Evolutionary conservation across 2,329 filamentous ascomycete genomes (phyloP).

Genomic region (Endoconidiophora polonica): DNA sequence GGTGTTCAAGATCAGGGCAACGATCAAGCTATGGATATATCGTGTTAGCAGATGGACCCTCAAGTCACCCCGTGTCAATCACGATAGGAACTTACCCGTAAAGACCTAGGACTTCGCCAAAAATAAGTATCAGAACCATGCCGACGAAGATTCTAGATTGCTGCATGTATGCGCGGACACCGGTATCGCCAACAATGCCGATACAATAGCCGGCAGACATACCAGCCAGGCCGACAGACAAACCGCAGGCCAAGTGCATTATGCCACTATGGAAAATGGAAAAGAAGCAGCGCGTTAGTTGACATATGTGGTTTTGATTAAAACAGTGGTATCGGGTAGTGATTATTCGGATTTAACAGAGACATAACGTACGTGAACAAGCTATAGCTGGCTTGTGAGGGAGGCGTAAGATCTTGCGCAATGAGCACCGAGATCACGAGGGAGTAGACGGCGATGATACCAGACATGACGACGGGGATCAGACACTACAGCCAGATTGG

Average conservation of each 20-base stretch:
- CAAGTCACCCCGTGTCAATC: neutral
- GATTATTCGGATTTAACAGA: neutral
- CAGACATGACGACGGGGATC: constrained; percentile 91
- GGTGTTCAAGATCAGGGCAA: constrained; percentile 84
- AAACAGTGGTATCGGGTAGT: neutral
- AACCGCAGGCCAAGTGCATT: constrained; percentile 80
- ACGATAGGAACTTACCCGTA: constrained; percentile 55
- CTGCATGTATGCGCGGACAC: constrained; percentile 88
- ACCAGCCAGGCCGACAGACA: constrained; percentile 83
- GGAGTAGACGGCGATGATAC: constrained; percentile 96
- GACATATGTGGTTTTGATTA: neutral
- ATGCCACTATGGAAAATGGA: constrained; percentile 44
- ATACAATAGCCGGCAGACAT: constrained; percentile 93
- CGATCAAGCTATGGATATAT: constrained; percentile 51
- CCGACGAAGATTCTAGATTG: constrained; percentile 93
- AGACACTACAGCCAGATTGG: constrained; percentile 40
- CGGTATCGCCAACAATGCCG: constrained; percentile 84
- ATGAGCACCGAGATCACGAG: constrained; percentile 95
- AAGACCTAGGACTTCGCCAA: constrained; percentile 89
- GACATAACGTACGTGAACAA: constrained; percentile 53
- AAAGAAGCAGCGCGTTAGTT: constrained; percentile 1
- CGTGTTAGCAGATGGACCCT: neutral
- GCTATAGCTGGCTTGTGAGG: constrained; percentile 50
- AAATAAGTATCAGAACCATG: constrained; percentile 98
- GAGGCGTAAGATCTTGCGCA: constrained; percentile 69